Percentiles rank a stretch among this genome's conserved stretches.
Evolutionary conservation across 1,284 basidiomycete genomes (phyloP).

Genomic region (Irpex sp.): DNA sequence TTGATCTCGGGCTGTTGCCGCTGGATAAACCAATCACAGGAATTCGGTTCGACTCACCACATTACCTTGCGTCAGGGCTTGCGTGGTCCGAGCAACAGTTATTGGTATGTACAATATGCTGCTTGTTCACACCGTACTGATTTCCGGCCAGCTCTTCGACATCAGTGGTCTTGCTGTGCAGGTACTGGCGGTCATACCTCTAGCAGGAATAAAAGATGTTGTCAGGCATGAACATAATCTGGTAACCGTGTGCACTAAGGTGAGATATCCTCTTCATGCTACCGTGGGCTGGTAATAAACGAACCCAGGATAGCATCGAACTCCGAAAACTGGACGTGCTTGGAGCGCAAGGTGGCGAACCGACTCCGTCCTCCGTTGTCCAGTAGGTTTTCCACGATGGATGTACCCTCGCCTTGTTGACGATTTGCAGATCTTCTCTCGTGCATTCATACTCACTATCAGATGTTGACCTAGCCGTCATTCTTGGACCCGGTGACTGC

Average conservation of each 20-base stretch:
- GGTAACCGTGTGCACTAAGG: conserved; percentile 40
- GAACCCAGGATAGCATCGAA: conserved; percentile 40
- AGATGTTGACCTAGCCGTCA: conserved; percentile 8
- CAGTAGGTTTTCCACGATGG: conserved; percentile 13
- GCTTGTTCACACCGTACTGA: not conserved
- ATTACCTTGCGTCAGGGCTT: conserved; percentile 30
- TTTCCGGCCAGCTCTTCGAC: conserved; percentile 35
- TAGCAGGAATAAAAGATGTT: conserved; percentile 29
- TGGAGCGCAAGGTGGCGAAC: conserved; percentile 23
- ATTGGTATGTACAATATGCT: conserved; percentile 31
- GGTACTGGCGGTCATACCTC: conserved; percentile 26
- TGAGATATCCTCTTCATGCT: conserved; percentile 17
- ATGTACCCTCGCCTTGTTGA: not conserved
- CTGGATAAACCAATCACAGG: conserved; percentile 29
- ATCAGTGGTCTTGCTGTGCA: conserved; percentile 27
- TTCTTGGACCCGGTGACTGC: conserved; percentile 17
- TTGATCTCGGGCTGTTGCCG: conserved; percentile 28
- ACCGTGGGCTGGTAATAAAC: not conserved
- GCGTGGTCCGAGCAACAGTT: conserved; percentile 45
- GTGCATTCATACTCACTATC: conserved; percentile 15
- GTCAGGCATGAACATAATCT: conserved; percentile 37
- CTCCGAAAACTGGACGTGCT: conserved; percentile 34
- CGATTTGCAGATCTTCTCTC: conserved; percentile 10
- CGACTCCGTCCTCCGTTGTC: conserved; percentile 5
- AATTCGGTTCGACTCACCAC: conserved; percentile 25